Evolutionary conservation across 768 basidiomycete species (phyloP), one percentile per base, ranked within the genome.

Genomic region (Rhodotorula toruloides): DNA sequence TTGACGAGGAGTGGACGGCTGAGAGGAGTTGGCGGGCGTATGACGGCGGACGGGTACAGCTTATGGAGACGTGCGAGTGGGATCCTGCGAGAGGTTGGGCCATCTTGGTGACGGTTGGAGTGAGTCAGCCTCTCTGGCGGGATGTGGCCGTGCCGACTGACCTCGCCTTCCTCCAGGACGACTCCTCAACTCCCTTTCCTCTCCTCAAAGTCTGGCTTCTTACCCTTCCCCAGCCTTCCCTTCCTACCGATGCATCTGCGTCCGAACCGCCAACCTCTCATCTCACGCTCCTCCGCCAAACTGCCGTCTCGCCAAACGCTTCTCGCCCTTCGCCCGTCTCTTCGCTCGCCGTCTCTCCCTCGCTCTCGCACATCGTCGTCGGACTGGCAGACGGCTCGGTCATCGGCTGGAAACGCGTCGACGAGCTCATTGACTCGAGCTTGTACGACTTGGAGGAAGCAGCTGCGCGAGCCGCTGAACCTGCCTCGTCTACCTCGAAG

Each of bases 341-440:
- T 4, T 84, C 87, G 3, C 80, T 96, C 47, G 89, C 92, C 0
- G 79, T 92, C 29, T 88, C 93, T 0, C 79, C 84, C 11, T 83
- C 83, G 25, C 81, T 96, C 7, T 84, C 89, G 1, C 89, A 92
- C 76, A 84, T 99, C 32, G 87, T 93, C 11, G 84, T 98, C 46
- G 96, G 93, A 21, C 83, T 98, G n/a, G 91, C 86, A 11, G 93
- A 97, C 74, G 96, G 96, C 32, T 89, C 89, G 0, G 93, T 96
- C 22, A 82, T 98, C 14, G 81, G 96, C 22, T 94, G 90, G 76
- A 85, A 90, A 12, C 90, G 97, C 74, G 81, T 97, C 27, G 87
- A 93, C 76, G 92, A 97, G 76, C 91, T 91, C 2, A 81, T 94
- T 40, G 83, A 86, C 5, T 84, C 89, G 2, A 52, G 72, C 77